These are phyloP conservation scores for Scheffersomyces illinoinensis DNA, from an alignment of 1,139 yeast genomes.

Conservation along the genomic window DNA sequence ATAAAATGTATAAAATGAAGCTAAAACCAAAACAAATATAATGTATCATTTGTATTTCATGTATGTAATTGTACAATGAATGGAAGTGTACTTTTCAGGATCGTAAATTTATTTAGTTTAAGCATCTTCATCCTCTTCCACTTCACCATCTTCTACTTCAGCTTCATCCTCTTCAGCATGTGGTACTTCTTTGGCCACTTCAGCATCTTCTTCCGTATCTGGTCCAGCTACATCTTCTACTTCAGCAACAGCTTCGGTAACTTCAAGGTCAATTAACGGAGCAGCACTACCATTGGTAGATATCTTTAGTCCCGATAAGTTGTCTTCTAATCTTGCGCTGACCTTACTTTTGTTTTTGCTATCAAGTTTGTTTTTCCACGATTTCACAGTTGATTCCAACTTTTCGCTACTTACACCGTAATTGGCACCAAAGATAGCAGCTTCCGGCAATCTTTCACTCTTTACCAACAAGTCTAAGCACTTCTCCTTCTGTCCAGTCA, in stretches of 20 bases:
- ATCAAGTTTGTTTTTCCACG: slow-evolving; percentile 66
- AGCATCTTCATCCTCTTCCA: slow-evolving; percentile 14
- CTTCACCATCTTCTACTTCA: slow-evolving; percentile 12
- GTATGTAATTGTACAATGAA: background rate
- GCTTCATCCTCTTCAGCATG: slow-evolving; percentile 15
- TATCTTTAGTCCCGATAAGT: slow-evolving; percentile 26
- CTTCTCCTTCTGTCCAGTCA: slow-evolving; percentile 65
- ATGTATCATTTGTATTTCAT: background rate
- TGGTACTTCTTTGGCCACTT: slow-evolving; percentile 18
- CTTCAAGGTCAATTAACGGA: slow-evolving; percentile 35
- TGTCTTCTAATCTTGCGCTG: slow-evolving; percentile 58
- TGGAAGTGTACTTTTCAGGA: background rate
- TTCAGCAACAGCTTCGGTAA: slow-evolving; percentile 9
- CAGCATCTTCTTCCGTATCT: slow-evolving; percentile 12
- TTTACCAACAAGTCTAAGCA: slow-evolving; percentile 68
- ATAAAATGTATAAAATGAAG: background rate
- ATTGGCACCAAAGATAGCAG: slow-evolving; percentile 76
- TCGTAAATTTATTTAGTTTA: background rate
- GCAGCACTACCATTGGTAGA: slow-evolving; percentile 14
- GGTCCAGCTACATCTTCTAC: slow-evolving; percentile 14
- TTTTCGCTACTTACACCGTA: slow-evolving; percentile 57
- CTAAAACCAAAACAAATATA: background rate
- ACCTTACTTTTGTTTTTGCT: slow-evolving; percentile 55
- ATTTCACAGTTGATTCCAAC: slow-evolving; percentile 47
- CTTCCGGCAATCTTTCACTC: slow-evolving; percentile 79